Base-by-base conservation (phyloP, 2,329 filamentous ascomycete species). In the Talaromyces sp. region DNA sequence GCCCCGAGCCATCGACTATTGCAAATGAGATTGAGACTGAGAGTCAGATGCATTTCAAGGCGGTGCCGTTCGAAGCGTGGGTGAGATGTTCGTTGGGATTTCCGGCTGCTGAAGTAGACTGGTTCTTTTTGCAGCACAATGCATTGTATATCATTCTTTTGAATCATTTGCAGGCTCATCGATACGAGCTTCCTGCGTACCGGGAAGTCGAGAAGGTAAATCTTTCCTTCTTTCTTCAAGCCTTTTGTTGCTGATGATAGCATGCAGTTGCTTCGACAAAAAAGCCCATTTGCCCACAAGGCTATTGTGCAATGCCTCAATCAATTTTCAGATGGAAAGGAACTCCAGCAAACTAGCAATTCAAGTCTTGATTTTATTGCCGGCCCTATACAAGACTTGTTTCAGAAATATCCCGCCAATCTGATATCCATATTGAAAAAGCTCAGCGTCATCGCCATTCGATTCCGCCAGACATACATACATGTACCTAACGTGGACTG, bases 71-170 rank as follows among this genome's bases (percentile, higher is more conserved):
- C 47, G 77, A 79, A 64, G 77, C 78, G 41, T 70, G 77, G 62
- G 76, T 79, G 31, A 76, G 76, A 13, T 78, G 76, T 63, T 73
- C 77, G 10, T 66, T 80, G 39, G 75, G 76, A 2, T 79, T 79
- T 54, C 64, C 67, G 49, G 70, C 73, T 1, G 50, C 67, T 11
- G 73, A 73, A 3, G 73, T 79, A 10, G 72, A 78, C 31, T 79
- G 76, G 74, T 79, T 80, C 47, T 66, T 79, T 8, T 68, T 73
- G 6, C 77, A 79, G 60, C 77, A 80, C 67, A 74, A 73, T 37
- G 69, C 73, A 3, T 69, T 79, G 11, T 76, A 75, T 63, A 70
- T 75, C 35, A 69, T 76, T 58, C 66, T 80, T 10, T 67, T 71
- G 7, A 70, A 72, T 39, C 71, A 78, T 64, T 66, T 80, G 7